Conservation (phyloP, 495 filamentous ascomycete genomes). For the Penicillium robsamsonii region DNA sequence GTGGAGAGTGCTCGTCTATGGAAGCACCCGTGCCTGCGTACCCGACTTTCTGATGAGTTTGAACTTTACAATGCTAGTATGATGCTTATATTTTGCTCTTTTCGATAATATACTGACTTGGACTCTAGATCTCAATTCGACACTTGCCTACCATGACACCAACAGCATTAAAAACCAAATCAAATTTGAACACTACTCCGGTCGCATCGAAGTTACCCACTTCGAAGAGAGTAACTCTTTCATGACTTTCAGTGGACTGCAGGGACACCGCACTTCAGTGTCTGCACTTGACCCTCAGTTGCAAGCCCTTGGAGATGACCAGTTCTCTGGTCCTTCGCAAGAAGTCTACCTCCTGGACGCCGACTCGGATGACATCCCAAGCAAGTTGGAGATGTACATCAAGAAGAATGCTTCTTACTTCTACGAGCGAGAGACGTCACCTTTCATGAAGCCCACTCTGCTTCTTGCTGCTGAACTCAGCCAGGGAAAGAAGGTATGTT, state of each 20-base stretch:
- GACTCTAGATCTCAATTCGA: conserved; percentile 56
- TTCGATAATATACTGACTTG: conserved; percentile 16
- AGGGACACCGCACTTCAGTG: conserved; percentile 44
- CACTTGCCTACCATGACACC: conserved; percentile 64
- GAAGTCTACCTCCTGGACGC: conserved; percentile 60
- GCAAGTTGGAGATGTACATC: conserved; percentile 68
- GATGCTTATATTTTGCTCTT: conserved; percentile 15
- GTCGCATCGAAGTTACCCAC: conserved; percentile 68
- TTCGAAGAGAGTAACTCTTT: conserved; percentile 56
- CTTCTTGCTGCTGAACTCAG: conserved; percentile 55
- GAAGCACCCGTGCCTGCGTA: conserved; percentile 76
- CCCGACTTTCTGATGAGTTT: conserved; percentile 69
- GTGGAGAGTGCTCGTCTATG: conserved; percentile 77
- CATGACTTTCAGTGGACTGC: conserved; percentile 50
- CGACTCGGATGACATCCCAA: conserved; percentile 64
- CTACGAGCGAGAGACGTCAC: conserved; percentile 62
- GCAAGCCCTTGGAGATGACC: conserved; percentile 47
- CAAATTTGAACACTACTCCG: conserved; percentile 55
- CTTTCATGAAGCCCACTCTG: conserved; percentile 67
- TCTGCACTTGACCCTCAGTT: conserved; percentile 55
- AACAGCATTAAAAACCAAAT: conserved; percentile 57
- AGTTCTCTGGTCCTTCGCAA: conserved; percentile 39
- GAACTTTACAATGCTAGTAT: conserved; percentile 65
- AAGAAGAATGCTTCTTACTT: conserved; percentile 60
- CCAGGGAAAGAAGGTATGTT: conserved; percentile 49